Evolutionary conservation across 2,329 filamentous ascomycete species (phyloP).

Genomic region (Ambrosiella beaveri): DNA sequence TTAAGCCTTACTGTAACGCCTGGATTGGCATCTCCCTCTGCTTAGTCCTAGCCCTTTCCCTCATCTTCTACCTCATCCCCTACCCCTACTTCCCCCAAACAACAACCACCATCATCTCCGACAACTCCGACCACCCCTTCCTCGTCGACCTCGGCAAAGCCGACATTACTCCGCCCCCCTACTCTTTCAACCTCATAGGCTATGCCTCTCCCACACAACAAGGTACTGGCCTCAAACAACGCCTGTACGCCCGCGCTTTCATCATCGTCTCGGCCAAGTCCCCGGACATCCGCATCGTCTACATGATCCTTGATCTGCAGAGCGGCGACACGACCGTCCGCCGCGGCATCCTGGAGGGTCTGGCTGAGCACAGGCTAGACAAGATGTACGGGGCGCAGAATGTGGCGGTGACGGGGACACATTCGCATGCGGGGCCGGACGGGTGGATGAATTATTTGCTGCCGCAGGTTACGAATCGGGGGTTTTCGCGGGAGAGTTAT

Average conservation of each 20-base stretch:
- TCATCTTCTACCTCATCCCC: neutral
- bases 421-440: constrained; percentile 80
- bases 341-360: constrained; percentile 65
- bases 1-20: too few species aligned
- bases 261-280: constrained; percentile 55
- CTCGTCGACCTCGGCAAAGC: constrained; percentile 39
- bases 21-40: too few species aligned
- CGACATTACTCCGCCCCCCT: constrained; percentile 55
- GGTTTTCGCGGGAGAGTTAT: constrained; percentile 76
- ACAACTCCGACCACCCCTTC: constrained; percentile 19
- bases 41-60: neutral
- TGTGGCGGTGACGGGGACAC: constrained; percentile 77
- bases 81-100: neutral
- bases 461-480: constrained; percentile 74
- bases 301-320: constrained; percentile 72
- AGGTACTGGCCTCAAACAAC: constrained; percentile 70
- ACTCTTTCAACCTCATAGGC: constrained; percentile 80
- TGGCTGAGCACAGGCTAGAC: constrained; percentile 52
- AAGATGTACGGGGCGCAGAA: constrained; percentile 61
- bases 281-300: constrained; percentile 59
- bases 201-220: constrained; percentile 76
- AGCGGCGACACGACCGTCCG: constrained; percentile 80
- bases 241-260: constrained; percentile 77
- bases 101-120: neutral
- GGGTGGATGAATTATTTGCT: constrained; percentile 91